A percentile compares a stretch with the other conserved stretches of the same genome.
phyloP scores from a whole-genome alignment of 305 asterid species.

The Salvia sclarea region DNA sequence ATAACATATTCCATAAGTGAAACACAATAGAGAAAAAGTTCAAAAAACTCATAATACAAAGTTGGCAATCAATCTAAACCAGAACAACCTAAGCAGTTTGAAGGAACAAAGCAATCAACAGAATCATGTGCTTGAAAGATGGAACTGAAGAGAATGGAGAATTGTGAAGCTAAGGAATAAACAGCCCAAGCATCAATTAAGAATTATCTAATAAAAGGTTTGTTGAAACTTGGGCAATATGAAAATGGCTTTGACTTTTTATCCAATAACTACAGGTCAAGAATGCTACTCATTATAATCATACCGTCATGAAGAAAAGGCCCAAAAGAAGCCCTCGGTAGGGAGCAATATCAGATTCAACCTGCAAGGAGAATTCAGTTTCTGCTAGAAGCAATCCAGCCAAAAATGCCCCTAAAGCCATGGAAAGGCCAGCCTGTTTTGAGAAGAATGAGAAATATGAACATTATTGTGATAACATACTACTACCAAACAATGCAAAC shows the following conservation, averaged over 20 bases:
- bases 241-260: constrained; percentile 6
- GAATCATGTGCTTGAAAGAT: constrained; percentile 24
- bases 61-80: constrained; percentile 21
- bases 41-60: constrained; percentile 32
- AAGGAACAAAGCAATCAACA: constrained; percentile 21
- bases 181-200: constrained; percentile 4
- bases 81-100: constrained; percentile 24
- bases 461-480: constrained; percentile 27
- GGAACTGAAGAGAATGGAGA: constrained; percentile 1
- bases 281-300: constrained; percentile 21
- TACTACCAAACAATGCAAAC: constrained; percentile 19
- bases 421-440: constrained; percentile 97
- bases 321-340: constrained; percentile 99
- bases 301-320: constrained; percentile 98
- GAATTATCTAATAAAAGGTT: constrained; percentile 4
- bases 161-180: constrained; percentile 22
- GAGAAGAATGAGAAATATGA: constrained; percentile 27
- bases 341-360: constrained; percentile 99
- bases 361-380: constrained; percentile 98
- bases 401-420: constrained; percentile 99
- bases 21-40: constrained; percentile 7
- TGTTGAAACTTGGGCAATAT: background rate
- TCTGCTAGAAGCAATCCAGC: constrained; percentile 99
- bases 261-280: constrained; percentile 20
- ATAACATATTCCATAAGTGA: constrained; percentile 36